Evolutionary conservation across 805 yeast genomes (phyloP).

Genomic region (Barnettozyma populi): DNA sequence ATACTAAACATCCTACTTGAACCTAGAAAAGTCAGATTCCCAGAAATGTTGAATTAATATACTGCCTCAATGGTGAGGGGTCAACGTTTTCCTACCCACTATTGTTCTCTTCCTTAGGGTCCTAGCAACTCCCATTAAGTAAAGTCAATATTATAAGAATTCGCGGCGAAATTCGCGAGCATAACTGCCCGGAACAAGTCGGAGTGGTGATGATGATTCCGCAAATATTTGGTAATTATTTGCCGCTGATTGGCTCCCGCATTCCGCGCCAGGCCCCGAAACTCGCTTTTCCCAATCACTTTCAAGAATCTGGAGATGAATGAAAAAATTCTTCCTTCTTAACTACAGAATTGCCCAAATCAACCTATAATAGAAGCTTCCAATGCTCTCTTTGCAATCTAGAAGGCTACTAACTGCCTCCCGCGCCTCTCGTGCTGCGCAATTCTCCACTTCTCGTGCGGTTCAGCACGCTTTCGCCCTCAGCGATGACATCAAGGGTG

Average conservation of each 20-base stretch:
- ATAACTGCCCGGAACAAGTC: neutral
- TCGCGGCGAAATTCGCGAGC: neutral
- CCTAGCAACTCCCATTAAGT: too few relatives aligned
- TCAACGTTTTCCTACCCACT: too few relatives aligned
- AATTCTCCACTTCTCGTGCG: constrained; percentile 21
- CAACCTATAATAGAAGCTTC: neutral
- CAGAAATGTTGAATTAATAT: too few relatives aligned
- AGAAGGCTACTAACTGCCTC: constrained; percentile 13
- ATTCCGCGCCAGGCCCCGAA: constrained; percentile 10
- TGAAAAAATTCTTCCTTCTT: neutral
- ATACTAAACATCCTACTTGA: too few relatives aligned
- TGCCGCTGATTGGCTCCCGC: neutral
- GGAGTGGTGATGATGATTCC: neutral
- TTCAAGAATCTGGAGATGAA: constrained; percentile 5
- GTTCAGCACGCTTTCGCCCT: constrained; percentile 26
- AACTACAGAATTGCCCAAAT: constrained; percentile 1
- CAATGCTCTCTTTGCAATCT: constrained; percentile 25
- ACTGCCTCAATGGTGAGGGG: too few relatives aligned
- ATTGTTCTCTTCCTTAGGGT: too few relatives aligned
- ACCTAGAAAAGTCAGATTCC: too few relatives aligned
- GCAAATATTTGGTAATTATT: constrained; percentile 6
- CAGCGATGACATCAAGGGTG: constrained; percentile 40
- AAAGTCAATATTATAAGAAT: too few relatives aligned
- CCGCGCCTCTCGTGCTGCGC: constrained; percentile 8
- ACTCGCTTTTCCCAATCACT: neutral